These are phyloP conservation scores for Pseudomassariella vexata DNA, from an alignment of 2,329 filamentous ascomycete species.

Conservation along the genomic window DNA sequence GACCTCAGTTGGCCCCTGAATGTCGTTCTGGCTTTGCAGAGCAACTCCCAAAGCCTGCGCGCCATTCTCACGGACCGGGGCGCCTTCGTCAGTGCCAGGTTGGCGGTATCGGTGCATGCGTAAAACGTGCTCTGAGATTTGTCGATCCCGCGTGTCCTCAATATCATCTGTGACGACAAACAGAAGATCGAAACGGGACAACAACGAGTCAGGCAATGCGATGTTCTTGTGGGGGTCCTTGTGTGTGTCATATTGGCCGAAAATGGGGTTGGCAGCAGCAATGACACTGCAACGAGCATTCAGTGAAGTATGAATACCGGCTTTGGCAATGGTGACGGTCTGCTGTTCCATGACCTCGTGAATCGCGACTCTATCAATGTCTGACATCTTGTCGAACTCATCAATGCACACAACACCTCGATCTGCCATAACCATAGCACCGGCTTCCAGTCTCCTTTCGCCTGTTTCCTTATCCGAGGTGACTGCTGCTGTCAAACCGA, in stretches of 20 bases:
- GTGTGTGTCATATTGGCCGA: conserved; percentile 96
- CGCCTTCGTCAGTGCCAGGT: conserved; percentile 87
- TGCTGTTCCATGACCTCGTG: conserved; percentile 99
- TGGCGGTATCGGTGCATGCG: conserved; percentile 96
- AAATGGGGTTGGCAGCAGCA: conserved; percentile 94
- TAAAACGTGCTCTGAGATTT: conserved; percentile 92
- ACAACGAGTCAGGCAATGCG: conserved; percentile 87
- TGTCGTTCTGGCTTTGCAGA: conserved; percentile 67
- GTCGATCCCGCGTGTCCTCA: conserved; percentile 83
- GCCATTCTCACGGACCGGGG: conserved; percentile 83
- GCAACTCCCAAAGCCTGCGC: conserved; percentile 84
- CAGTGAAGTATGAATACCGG: conserved; percentile 93
- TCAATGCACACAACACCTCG: conserved; percentile 98
- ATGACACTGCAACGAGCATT: conserved; percentile 96
- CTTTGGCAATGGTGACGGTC: conserved; percentile 97
- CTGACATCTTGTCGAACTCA: conserved; percentile 99
- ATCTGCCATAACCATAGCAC: conserved; percentile 97
- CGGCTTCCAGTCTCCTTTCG: conserved; percentile 87
- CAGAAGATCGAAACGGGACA: conserved; percentile 96
- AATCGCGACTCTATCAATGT: conserved; percentile 94
- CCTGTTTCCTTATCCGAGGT: conserved; percentile 97
- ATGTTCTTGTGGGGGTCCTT: conserved; percentile 99
- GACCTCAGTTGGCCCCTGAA: conserved; percentile 75
- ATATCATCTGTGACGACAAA: conserved; percentile 99
- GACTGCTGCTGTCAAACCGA: conserved; percentile 94